A percentile compares a stretch with the other conserved stretches of the same genome.
Evolutionary conservation across 331 rosid species (phyloP).

Genomic region (Prunus yedoensis): DNA sequence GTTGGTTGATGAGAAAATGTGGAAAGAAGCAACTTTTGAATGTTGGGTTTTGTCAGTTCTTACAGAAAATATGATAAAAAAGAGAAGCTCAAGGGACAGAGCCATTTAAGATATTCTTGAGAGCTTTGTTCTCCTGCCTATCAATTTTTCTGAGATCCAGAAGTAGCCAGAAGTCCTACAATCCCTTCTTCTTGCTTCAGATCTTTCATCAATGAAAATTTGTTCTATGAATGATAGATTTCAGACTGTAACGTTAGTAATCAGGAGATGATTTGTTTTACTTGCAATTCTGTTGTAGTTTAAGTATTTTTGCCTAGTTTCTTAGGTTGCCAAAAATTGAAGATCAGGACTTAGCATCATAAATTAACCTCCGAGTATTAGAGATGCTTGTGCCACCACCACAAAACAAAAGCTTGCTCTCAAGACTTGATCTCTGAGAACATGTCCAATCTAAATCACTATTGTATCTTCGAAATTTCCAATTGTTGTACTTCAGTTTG

Average conservation of each 20-base stretch:
- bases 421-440: neutral
- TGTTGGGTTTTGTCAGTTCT: constrained; percentile 8
- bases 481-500: neutral
- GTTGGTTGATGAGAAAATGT: constrained; percentile 20
- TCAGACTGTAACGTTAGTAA: constrained; percentile 13
- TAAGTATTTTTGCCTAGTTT: neutral
- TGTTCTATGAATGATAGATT: neutral
- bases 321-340: neutral
- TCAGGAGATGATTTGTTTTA: neutral
- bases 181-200: constrained; percentile 33
- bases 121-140: neutral
- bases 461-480: neutral
- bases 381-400: neutral
- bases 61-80: neutral
- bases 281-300: constrained; percentile 3
- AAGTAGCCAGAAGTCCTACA: neutral
- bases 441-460: neutral
- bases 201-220: constrained; percentile 30
- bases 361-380: neutral
- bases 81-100: constrained; percentile 14
- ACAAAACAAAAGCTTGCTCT: neutral
- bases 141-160: constrained; percentile 35
- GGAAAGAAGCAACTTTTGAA: neutral
- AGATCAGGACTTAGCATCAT: neutral
- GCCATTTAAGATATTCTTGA: neutral